Base-by-base conservation (phyloP, 1,139 yeast species). In the Sugiyamaella xylanicola region DNA sequence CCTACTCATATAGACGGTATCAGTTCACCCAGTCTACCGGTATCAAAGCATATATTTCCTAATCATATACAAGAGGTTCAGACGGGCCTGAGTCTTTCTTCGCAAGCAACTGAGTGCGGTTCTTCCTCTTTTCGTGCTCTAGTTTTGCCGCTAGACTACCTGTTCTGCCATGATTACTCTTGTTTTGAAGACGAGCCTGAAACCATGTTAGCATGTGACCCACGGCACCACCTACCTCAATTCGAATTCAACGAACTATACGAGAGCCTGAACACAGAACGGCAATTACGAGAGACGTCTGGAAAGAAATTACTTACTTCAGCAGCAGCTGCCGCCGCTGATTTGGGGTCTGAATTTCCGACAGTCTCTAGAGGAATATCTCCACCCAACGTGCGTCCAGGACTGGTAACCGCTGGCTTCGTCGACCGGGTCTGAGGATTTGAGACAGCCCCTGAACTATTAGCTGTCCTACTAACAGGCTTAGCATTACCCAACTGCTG, bases 121-220 rank as follows among this genome's bases (percentile, higher is more conserved):
- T 56, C 56, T 36, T 63, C 20, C 57, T 54, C 27, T 68, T 51
- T 25, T 70, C 70, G 41, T 67, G 57, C 13, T 67, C 67, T 13
- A 70, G 59, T 49, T 68, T 65, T 22, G 60, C 52, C 0, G 66
- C 62, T 37, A 70, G 50, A 20, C 57, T 59, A 0, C 74, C 73
- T 35, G 54, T 52, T 17, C 51, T 51, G 15, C 46, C 15, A 32
- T 15, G 15, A 5, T 46, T 35, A 35, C 51, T 19, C 35, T 52
- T 48, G 7, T 25, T 25, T 45, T 54, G 53, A 4, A 55, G 51
- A 13, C 61, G 55, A 13, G 60, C 56, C 57, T 58, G 15, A 3
- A 41, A 16, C 29, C 29, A 5, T 5, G 29, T 25, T 25, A 25
- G 29, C n/a, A n/a, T n/a, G n/a, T n/a, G n/a, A n/a, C n/a, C n/a